These are phyloP conservation scores for Periconia sp. DNA, from an alignment of 2,329 filamentous ascomycete genomes.

Conservation along the genomic window DNA sequence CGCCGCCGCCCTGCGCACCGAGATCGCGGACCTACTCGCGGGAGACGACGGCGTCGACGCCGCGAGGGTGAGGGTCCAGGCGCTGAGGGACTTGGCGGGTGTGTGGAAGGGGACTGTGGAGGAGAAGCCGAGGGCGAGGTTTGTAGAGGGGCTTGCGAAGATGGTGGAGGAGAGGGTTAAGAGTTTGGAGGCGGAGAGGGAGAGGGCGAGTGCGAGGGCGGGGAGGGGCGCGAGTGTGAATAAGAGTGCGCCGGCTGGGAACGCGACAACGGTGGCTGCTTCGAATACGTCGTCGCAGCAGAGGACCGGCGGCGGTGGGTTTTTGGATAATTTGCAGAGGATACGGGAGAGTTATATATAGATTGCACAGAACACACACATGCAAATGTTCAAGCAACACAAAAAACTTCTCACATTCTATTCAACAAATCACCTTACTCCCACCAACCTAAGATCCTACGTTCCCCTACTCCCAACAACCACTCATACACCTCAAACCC, in stretches of 20 bases:
- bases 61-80: constrained; percentile 73
- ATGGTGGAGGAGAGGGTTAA: constrained; percentile 74
- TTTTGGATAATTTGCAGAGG: constrained; percentile 43
- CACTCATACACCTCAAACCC: not conserved
- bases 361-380: not conserved
- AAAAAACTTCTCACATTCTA: too few relatives aligned
- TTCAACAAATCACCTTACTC: too few relatives aligned
- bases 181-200: constrained; percentile 43
- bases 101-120: constrained; percentile 97
- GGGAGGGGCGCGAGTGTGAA: constrained; percentile 25
- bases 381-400: too few relatives aligned
- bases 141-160: constrained; percentile 79
- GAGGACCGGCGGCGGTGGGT: constrained; percentile 27
- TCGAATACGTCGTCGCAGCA: constrained; percentile 22
- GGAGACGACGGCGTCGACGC: constrained; percentile 66
- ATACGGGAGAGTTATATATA: constrained; percentile 31
- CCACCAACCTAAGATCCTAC: too few relatives aligned
- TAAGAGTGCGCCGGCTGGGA: constrained; percentile 3
- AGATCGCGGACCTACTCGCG: constrained; percentile 69
- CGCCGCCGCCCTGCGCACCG: constrained; percentile 68
- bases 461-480: not conserved
- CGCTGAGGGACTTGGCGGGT: constrained; percentile 71
- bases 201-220: constrained; percentile 25
- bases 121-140: constrained; percentile 78
- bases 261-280: constrained; percentile 2